Conservation (phyloP, 352 stramenopile species). For the Globisporangium perplexum region DNA sequence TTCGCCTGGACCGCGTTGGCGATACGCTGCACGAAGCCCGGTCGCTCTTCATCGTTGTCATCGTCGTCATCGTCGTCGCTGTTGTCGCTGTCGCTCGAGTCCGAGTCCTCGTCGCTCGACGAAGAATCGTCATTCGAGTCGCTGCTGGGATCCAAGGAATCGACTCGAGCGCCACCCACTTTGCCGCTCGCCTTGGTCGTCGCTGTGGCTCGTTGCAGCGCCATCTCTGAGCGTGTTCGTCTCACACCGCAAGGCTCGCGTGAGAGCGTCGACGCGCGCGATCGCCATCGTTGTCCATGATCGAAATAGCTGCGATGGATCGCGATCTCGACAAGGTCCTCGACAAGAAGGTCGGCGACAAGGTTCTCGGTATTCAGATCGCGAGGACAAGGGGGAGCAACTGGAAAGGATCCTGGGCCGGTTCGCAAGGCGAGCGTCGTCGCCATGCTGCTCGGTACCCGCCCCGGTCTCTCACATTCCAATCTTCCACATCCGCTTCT, state of each 20-base stretch:
- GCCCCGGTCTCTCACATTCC: neutral
- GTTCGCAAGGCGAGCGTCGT: too few relatives aligned
- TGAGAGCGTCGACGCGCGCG: too few relatives aligned
- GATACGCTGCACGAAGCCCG: constrained; percentile 14
- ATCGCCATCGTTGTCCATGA: too few relatives aligned
- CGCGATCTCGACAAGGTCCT: neutral
- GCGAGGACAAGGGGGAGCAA: too few relatives aligned
- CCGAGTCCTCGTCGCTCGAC: constrained; percentile 9
- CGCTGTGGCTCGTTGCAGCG: neutral
- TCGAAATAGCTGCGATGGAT: too few relatives aligned
- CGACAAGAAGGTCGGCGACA: neutral
- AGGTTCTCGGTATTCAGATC: too few relatives aligned
- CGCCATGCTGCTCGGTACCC: too few relatives aligned
- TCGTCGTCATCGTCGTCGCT: constrained; percentile 19
- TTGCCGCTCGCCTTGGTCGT: too few relatives aligned
- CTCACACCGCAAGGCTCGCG: too few relatives aligned
- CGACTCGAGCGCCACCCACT: too few relatives aligned
- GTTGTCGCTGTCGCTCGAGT: neutral
- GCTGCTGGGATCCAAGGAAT: neutral
- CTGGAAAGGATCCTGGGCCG: too few relatives aligned
- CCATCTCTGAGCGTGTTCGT: neutral
- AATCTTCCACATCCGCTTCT: neutral
- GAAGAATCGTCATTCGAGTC: constrained; percentile 3
- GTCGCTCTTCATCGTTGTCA: constrained; percentile 27
- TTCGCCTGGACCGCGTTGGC: constrained; percentile 23